Percentiles rank a stretch among this genome's conserved stretches.
Evolutionary conservation across 1,284 basidiomycete species (phyloP).

Genomic region (Phylloboletellus chloephorus): DNA sequence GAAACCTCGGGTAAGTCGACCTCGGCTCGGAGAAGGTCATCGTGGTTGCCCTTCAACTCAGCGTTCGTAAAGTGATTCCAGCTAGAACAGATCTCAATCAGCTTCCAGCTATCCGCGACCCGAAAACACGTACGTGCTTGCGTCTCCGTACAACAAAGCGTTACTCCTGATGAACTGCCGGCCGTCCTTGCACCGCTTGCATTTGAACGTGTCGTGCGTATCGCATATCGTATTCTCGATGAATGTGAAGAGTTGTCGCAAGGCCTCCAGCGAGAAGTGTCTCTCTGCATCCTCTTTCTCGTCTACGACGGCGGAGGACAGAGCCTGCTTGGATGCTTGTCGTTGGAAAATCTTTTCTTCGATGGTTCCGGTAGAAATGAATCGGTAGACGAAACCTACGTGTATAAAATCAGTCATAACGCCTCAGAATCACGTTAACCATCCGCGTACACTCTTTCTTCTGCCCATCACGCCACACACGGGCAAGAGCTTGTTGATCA

Average conservation of each 20-base stretch:
- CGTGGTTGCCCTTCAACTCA: slow-evolving; percentile 89
- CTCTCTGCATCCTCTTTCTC: slow-evolving; percentile 95
- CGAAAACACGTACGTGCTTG: slow-evolving; percentile 77
- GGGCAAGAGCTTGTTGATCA: slow-evolving; percentile 96
- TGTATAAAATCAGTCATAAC: slow-evolving; percentile 4
- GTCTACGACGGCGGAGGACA: slow-evolving; percentile 96
- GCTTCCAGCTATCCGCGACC: slow-evolving; percentile 2
- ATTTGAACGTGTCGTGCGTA: slow-evolving; percentile 98
- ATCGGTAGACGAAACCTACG: slow-evolving; percentile 93
- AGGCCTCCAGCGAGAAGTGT: slow-evolving; percentile 88
- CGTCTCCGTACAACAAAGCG: slow-evolving; percentile 92
- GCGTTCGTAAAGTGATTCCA: slow-evolving; percentile 97
- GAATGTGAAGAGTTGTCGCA: slow-evolving; percentile 90
- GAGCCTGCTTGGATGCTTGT: slow-evolving; percentile 93
- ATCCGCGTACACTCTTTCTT: slow-evolving; percentile 89
- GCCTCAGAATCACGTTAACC: neutral
- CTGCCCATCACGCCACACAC: slow-evolving; percentile 99
- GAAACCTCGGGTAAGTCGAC: slow-evolving; percentile 80
- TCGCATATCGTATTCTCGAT: slow-evolving; percentile 87
- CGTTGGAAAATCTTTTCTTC: slow-evolving; percentile 99
- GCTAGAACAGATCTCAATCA: slow-evolving; percentile 44
- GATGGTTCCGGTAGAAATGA: slow-evolving; percentile 96
- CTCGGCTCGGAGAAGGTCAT: slow-evolving; percentile 92
- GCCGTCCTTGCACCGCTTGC: slow-evolving; percentile 89
- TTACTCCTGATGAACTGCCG: slow-evolving; percentile 80